Conservation (phyloP, 352 stramenopile genomes). For the Plasmopara muralis region DNA sequence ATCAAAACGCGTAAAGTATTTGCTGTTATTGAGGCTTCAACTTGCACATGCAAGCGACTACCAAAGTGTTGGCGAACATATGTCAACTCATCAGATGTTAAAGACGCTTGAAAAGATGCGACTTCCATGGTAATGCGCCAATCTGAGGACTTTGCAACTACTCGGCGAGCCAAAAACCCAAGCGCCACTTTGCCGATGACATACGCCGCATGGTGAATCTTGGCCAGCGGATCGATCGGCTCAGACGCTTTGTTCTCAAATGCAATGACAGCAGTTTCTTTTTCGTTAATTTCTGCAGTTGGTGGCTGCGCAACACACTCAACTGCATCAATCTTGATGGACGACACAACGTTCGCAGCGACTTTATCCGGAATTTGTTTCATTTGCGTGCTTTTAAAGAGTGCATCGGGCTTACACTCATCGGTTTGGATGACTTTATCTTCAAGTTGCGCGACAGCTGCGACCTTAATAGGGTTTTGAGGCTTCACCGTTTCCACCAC, state of each 20-base stretch:
- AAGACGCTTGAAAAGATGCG: slow-evolving; percentile 16
- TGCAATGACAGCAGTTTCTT: slow-evolving; percentile 1
- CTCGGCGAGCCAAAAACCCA: slow-evolving; percentile 34
- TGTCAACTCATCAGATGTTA: slow-evolving; percentile 31
- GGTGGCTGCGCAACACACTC: background rate
- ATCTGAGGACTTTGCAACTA: slow-evolving; percentile 37
- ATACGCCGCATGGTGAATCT: slow-evolving; percentile 29
- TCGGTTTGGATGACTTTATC: slow-evolving; percentile 59
- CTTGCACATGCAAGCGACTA: slow-evolving; percentile 24
- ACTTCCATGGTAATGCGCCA: slow-evolving; percentile 44
- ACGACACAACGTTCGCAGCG: slow-evolving; percentile 3
- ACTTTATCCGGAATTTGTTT: slow-evolving; percentile 2
- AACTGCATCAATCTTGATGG: slow-evolving; percentile 4
- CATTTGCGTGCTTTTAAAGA: slow-evolving; percentile 24
- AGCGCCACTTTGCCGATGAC: slow-evolving; percentile 45
- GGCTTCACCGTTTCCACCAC: slow-evolving; percentile 3
- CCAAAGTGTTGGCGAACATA: slow-evolving; percentile 10
- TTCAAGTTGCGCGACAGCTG: slow-evolving; percentile 15
- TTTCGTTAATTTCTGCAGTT: too few relatives aligned
- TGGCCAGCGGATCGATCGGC: slow-evolving; percentile 5
- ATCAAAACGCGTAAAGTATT: slow-evolving; percentile 47
- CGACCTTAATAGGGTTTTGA: background rate
- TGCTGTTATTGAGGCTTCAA: slow-evolving; percentile 50
- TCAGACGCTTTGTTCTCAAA: slow-evolving; percentile 2
- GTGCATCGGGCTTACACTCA: slow-evolving; percentile 6